These are phyloP conservation scores for Aureobasidium subglaciale DNA, from an alignment of 2,329 filamentous ascomycete species.

Conservation along the genomic window DNA sequence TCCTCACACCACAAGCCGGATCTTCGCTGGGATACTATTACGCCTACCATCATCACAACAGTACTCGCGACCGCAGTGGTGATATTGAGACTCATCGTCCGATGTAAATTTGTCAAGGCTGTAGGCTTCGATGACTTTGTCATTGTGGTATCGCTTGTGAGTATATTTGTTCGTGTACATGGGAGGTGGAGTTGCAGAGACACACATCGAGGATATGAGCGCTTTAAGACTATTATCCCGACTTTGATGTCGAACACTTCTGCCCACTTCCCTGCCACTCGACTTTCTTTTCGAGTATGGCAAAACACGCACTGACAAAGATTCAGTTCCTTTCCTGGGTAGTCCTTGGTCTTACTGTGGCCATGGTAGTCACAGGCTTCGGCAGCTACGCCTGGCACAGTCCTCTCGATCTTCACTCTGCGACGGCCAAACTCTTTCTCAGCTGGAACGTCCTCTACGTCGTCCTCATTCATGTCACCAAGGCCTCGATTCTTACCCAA, in stretches of 20 bases:
- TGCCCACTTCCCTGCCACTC: too few species aligned
- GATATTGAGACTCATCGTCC: constrained; percentile 28
- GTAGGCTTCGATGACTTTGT: constrained; percentile 32
- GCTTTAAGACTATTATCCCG: too few species aligned
- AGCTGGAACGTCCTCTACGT: constrained; percentile 29
- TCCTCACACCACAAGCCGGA: background rate
- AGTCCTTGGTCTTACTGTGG: constrained; percentile 25
- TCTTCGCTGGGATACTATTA: constrained; percentile 19
- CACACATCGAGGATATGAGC: too few species aligned
- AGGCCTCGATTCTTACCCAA: constrained; percentile 41
- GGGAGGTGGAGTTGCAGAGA: background rate
- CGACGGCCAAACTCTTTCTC: constrained; percentile 25
- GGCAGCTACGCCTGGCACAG: constrained; percentile 2
- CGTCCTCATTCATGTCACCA: constrained; percentile 33
- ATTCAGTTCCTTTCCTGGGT: constrained; percentile 22
- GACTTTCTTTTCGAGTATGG: background rate
- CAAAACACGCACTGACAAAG: constrained; percentile 15
- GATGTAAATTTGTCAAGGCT: constrained; percentile 26
- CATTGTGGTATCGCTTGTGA: constrained; percentile 29
- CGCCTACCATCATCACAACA: constrained; percentile 27
- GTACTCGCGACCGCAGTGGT: constrained; percentile 28
- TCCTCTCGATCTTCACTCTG: constrained; percentile 14
- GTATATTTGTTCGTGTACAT: constrained; percentile 18
- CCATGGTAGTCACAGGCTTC: constrained; percentile 12
- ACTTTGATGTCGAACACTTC: too few species aligned